Evolutionary conservation across 331 rosid genomes (phyloP).

Genomic region (Cydonia oblonga): DNA sequence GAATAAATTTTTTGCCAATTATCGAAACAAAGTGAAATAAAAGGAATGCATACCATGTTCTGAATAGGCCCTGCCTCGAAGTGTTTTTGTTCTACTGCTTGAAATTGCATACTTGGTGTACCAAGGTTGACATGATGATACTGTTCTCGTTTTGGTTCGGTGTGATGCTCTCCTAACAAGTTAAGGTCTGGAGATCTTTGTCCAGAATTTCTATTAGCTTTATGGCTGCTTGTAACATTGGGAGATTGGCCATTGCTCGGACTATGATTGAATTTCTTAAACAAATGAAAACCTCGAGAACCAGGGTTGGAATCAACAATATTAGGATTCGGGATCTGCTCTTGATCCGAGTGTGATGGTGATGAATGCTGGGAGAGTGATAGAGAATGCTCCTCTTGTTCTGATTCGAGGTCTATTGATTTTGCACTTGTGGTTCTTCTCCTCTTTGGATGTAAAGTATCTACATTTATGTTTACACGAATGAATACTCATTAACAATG

Average conservation of each 20-base stretch:
- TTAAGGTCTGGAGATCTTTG: slow-evolving; percentile 3
- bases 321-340: slow-evolving; percentile 42
- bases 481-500: background rate
- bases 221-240: slow-evolving; percentile 18
- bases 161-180: slow-evolving; percentile 28
- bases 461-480: slow-evolving; percentile 20
- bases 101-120: slow-evolving; percentile 10
- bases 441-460: slow-evolving; percentile 62
- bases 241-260: slow-evolving; percentile 26
- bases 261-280: slow-evolving; percentile 22
- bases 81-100: slow-evolving; percentile 15
- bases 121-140: slow-evolving; percentile 15
- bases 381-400: slow-evolving; percentile 92
- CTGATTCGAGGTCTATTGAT: slow-evolving; percentile 61
- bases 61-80: slow-evolving; percentile 25
- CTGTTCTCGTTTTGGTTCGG: slow-evolving; percentile 31
- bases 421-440: slow-evolving; percentile 50
- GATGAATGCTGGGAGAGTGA: slow-evolving; percentile 79
- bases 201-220: slow-evolving; percentile 8
- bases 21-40: background rate
- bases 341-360: slow-evolving; percentile 85
- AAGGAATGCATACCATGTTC: slow-evolving; percentile 26
- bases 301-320: slow-evolving; percentile 27
- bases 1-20: background rate
- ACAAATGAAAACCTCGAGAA: slow-evolving; percentile 42